A percentile compares a stretch with the other conserved stretches of the same genome.
These are phyloP conservation scores for Starmera pachycereana DNA, from an alignment of 805 yeast species.

Conservation along the genomic window DNA sequence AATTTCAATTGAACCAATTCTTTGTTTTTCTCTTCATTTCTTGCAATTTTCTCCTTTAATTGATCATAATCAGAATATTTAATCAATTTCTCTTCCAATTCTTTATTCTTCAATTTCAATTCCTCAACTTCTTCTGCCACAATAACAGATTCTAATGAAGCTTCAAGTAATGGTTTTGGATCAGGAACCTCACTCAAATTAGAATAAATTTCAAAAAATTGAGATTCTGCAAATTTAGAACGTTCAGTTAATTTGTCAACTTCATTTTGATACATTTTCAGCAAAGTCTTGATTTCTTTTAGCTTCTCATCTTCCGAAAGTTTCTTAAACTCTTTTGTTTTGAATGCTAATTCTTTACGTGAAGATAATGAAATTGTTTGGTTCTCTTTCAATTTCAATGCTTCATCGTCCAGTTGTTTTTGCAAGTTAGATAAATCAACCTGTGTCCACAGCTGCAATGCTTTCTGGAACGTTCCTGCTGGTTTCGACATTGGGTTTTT, in stretches of 20 bases:
- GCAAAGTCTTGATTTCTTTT: constrained; percentile 49
- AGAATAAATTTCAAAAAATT: constrained; percentile 67
- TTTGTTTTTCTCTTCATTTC: constrained; percentile 51
- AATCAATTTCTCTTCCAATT: constrained; percentile 47
- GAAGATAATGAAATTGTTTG: constrained; percentile 59
- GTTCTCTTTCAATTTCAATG: constrained; percentile 56
- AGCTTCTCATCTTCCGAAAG: constrained; percentile 59
- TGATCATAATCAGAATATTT: constrained; percentile 72
- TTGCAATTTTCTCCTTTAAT: constrained; percentile 49
- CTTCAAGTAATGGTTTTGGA: constrained; percentile 72
- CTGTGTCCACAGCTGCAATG: constrained; percentile 65
- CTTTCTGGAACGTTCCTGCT: constrained; percentile 23
- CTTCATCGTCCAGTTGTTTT: constrained; percentile 61
- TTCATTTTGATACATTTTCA: constrained; percentile 76
- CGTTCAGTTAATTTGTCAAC: constrained; percentile 75
- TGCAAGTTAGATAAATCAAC: constrained; percentile 66
- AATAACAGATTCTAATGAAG: constrained; percentile 53
- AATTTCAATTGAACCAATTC: constrained; percentile 43
- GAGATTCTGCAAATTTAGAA: constrained; percentile 61
- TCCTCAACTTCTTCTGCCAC: constrained; percentile 41
- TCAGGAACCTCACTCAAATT: constrained; percentile 86
- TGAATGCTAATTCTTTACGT: constrained; percentile 68
- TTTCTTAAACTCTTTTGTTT: constrained; percentile 81
- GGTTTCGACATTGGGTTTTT: too few species aligned
- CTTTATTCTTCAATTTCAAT: constrained; percentile 39